Percentiles rank a stretch among this genome's conserved stretches.
phyloP scores from a whole-genome alignment of 2,329 filamentous ascomycete genomes.

The Thermoascus crustaceus region DNA sequence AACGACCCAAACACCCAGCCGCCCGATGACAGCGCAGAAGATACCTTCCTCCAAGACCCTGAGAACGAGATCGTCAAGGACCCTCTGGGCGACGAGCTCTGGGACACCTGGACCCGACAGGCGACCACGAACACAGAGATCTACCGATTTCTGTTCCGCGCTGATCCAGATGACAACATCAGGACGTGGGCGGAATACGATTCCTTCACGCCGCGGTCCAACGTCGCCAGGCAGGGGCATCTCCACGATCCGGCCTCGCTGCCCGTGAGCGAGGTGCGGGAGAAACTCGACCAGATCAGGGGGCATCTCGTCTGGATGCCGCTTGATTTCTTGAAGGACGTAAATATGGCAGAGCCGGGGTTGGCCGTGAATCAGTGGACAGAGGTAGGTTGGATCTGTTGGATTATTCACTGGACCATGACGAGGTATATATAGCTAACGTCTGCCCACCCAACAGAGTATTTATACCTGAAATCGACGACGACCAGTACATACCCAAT shows the following conservation, averaged over 20 bases:
- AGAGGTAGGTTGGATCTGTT: constrained; percentile 82
- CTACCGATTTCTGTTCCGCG: constrained; percentile 74
- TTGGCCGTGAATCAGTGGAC: constrained; percentile 79
- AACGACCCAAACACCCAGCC: constrained; percentile 70
- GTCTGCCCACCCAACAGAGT: too few relatives aligned
- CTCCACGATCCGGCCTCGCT: constrained; percentile 75
- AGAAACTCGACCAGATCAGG: constrained; percentile 69
- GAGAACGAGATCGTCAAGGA: constrained; percentile 64
- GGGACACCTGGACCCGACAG: constrained; percentile 62
- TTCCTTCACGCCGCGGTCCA: constrained; percentile 55
- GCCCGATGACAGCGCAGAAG: constrained; percentile 60
- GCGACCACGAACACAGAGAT: constrained; percentile 72
- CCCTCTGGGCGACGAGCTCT: constrained; percentile 61
- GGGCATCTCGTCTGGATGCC: constrained; percentile 95
- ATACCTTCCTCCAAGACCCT: constrained; percentile 64
- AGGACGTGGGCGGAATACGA: constrained; percentile 89
- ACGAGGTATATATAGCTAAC: too few relatives aligned
- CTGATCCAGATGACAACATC: constrained; percentile 83
- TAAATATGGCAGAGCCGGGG: constrained; percentile 81
- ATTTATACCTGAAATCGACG: too few relatives aligned
- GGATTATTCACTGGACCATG: too few relatives aligned
- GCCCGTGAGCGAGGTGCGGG: constrained; percentile 62
- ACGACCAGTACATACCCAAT: too few relatives aligned
- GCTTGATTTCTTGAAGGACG: constrained; percentile 75
- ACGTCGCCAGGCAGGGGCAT: constrained; percentile 75